Percentiles rank a stretch among this genome's conserved stretches.
Conservation (phyloP, 2,329 filamentous ascomycete species). For the Colletotrichum sp. region DNA sequence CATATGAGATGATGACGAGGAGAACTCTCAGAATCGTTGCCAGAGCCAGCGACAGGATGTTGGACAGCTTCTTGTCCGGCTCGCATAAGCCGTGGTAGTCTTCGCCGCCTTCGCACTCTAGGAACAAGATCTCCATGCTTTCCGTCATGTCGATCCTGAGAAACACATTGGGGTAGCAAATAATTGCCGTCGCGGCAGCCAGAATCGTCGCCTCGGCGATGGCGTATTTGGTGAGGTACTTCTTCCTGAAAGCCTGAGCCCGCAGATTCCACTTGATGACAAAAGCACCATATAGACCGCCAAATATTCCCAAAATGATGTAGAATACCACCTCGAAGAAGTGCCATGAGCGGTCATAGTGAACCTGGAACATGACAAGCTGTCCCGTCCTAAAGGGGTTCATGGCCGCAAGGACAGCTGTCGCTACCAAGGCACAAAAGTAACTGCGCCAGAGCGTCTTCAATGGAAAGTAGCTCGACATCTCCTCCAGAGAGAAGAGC, state of each 20-base stretch:
- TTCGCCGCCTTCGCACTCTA: conserved; percentile 87
- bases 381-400: conserved; percentile 97
- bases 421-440: conserved; percentile 95
- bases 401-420: conserved; percentile 90
- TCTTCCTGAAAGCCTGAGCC: conserved; percentile 91
- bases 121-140: conserved; percentile 97
- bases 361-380: conserved; percentile 98
- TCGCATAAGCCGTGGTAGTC: conserved; percentile 93
- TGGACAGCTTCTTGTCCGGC: conserved; percentile 73
- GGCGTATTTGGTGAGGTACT: conserved; percentile 83
- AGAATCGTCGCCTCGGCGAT: conserved; percentile 86
- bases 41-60: conserved; percentile 77
- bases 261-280: conserved; percentile 98
- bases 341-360: conserved; percentile 96
- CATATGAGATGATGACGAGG: conserved; percentile 94
- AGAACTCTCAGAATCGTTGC: conserved; percentile 83
- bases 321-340: conserved; percentile 97
- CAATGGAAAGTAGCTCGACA: conserved; percentile 94
- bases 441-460: conserved; percentile 99
- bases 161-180: conserved; percentile 98
- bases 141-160: conserved; percentile 98
- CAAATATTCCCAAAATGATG: conserved; percentile 86
- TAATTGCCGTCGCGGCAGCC: conserved; percentile 80
- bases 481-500: conserved; percentile 95
- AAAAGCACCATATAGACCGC: conserved; percentile 92